Conservation (phyloP, 495 filamentous ascomycete genomes). For the Penicillium verhagenii region DNA sequence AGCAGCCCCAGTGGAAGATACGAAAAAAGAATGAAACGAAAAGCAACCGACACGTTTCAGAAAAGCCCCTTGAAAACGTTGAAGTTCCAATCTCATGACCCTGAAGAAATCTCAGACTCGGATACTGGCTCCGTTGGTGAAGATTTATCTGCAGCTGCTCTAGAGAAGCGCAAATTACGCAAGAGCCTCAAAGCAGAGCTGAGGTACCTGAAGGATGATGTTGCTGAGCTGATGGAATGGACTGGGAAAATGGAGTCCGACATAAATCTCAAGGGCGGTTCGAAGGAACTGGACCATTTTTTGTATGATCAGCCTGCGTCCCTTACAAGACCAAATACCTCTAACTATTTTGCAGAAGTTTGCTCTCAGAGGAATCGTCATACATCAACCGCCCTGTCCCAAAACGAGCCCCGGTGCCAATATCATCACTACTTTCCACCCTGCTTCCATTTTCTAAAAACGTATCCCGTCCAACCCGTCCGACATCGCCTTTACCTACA, state of each 20-base stretch:
- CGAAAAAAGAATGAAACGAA: conserved; percentile 29
- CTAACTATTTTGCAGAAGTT: conserved; percentile 24
- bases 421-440: conserved; percentile 42
- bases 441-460: conserved; percentile 43
- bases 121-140: conserved; percentile 5
- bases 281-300: conserved; percentile 25
- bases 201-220: conserved; percentile 33
- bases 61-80: conserved; percentile 35
- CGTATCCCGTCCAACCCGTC: conserved; percentile 19
- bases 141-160: conserved; percentile 23
- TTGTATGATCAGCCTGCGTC: conserved; percentile 27
- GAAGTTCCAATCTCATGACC: conserved; percentile 16
- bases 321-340: background rate
- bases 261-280: conserved; percentile 16
- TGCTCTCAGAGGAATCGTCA: conserved; percentile 28
- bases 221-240: conserved; percentile 39
- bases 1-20: conserved; percentile 44
- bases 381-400: conserved; percentile 15
- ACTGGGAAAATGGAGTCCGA: conserved; percentile 25
- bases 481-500: conserved; percentile 26
- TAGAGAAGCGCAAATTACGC: conserved; percentile 32
- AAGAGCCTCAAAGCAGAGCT: conserved; percentile 33
- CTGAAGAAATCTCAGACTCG: conserved; percentile 10
- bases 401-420: conserved; percentile 15
- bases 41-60: conserved; percentile 18